Base-by-base conservation (phyloP, 2,329 filamentous ascomycete genomes). In the Leptographium radiaticola region DNA sequence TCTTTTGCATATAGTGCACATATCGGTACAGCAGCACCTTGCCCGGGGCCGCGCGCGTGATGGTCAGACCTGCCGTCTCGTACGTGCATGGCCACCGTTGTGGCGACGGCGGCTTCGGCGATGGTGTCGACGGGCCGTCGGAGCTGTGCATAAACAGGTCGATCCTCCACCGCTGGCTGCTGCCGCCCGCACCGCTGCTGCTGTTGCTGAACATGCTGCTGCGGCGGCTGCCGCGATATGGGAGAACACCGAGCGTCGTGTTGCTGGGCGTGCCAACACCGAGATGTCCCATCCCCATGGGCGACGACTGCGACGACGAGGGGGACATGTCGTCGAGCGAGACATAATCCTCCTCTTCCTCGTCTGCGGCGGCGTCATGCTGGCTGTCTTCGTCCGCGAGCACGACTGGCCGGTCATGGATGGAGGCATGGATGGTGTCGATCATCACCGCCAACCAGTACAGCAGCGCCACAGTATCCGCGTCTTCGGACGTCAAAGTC, bases 391-490 rank as follows among this genome's bases (percentile, higher is more conserved):
- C 68, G 36, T 71, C 70, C 0, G 65, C 63, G 7, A 72, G 63
- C 1, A 68, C 66, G 3, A 70, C 63, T 1, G 68, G 61, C 44
- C 66, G 60, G 46, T 63, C 60, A 51, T 74, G 70, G 68, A 81
- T 76, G 1, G 75, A 75, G 0, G 77, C 71, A 0, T 74, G 77
- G 10, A 80, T 63, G 0, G 77, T 80, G 59, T 81, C 77, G 49
- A 79, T 76, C 77, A 81, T 81, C 47, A 80, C 67, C 0, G 73
- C 75, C 16, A 81, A 65, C 78, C 78, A 81, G 59, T 76, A 80
- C 2, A 81, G 60, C 12, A 81, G 64, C 13, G 75, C 70, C 31
- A 81, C 67, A 0, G 78, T 80, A 12, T 70, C 62, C 8, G 63
- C 62, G 6, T 70, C 66, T 30, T 60, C 58, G 4, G 49, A 6